These are phyloP conservation scores for Calycina herbarum DNA, from an alignment of 2,329 filamentous ascomycete species.

Conservation along the genomic window DNA sequence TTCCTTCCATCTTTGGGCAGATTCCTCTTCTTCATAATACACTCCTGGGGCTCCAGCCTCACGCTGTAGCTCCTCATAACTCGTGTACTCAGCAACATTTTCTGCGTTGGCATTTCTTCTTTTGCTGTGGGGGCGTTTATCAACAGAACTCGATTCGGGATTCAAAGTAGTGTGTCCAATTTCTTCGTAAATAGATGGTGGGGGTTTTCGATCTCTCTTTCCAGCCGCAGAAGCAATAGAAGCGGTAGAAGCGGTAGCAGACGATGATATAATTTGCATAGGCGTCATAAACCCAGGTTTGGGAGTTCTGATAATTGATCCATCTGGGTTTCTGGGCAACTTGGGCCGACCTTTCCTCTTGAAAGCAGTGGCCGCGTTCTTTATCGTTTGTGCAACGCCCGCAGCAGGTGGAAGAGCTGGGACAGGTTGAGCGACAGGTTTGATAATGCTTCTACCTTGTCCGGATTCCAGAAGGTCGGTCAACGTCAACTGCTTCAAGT, in stretches of 20 bases:
- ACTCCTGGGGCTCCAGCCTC: conserved; percentile 25
- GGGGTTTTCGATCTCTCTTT: background rate
- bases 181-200: conserved; percentile 5
- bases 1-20: background rate
- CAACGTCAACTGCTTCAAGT: conserved; percentile 10
- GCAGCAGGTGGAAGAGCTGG: background rate
- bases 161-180: background rate
- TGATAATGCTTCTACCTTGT: background rate
- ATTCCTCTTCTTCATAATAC: conserved; percentile 21
- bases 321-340: background rate
- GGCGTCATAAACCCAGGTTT: background rate
- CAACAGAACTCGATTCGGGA: background rate
- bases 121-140: background rate
- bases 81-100: conserved; percentile 5
- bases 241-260: background rate
- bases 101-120: background rate
- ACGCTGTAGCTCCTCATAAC: conserved; percentile 23
- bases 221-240: background rate
- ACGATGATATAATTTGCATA: background rate
- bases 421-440: background rate
- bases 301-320: background rate
- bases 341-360: background rate
- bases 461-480: conserved; percentile 10
- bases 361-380: background rate
- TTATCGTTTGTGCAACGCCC: background rate